Evolutionary conservation across 1,284 basidiomycete species (phyloP), one percentile per base, ranked within the genome.

Genomic region (Moesziomyces globuligerus): DNA sequence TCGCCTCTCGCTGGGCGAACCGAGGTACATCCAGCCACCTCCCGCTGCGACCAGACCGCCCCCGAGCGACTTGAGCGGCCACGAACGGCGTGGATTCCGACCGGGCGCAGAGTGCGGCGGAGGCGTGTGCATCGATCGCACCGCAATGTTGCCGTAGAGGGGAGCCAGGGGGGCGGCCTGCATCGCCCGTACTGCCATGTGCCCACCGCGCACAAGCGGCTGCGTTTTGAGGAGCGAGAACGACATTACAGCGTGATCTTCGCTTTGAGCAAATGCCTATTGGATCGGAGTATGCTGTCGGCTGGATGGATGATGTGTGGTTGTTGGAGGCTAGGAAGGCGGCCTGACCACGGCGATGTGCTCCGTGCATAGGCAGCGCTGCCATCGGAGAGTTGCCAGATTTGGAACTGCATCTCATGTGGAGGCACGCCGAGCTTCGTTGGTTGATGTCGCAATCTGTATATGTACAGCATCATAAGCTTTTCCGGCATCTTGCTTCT

Each of bases 31-130:
- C 44, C 38, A 58, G 6, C 66, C 60, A 11, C 47, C 39, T 4
- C 66, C 66, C 18, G 66, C 54, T 15, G 48, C 54, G 7, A 69
- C 47, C 7, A 69, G 52, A 0, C 66, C 60, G 4, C 66, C 60
- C 3, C 59, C 41, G 21, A 68, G 43, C 9, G 58, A 48, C 36
- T 51, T 68, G 42, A 57, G 50, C 11, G 49, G 54, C 46, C 47
- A 50, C 18, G 38, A 6, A 25, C 56, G 57, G 3, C 25, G 47
- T n/a, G 28, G 3, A 20, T 26, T 21, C 11, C 7, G 5, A 11
- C 40, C 28, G 7, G 37, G 6, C n/a, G 23, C 36, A 10, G 44
- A n/a, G 7, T 25, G 41, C 7, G 41, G 25, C 9, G 55, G 48
- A 24, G 29, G 40, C 3, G 51, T 36, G 34, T 59, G 51, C n/a